Evolutionary conservation across 2,329 filamentous ascomycete genomes (phyloP).

Genomic region (Clonostachys solani): DNA sequence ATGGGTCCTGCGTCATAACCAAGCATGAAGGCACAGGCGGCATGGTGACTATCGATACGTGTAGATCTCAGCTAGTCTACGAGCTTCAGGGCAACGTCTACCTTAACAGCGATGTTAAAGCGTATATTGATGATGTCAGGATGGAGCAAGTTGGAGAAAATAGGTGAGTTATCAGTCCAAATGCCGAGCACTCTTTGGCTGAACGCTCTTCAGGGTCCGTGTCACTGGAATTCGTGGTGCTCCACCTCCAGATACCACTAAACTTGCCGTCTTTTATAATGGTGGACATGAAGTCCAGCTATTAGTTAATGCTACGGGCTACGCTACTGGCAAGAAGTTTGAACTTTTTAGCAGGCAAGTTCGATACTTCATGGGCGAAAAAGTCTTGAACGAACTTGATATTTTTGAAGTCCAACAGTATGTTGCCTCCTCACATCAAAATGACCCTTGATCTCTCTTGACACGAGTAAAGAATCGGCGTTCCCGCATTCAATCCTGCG

Average conservation of each 20-base stretch:
- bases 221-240: constrained; percentile 20
- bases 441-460: not conserved
- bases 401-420: not conserved
- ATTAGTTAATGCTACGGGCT: not conserved
- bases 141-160: constrained; percentile 37
- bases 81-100: constrained; percentile 39
- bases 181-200: too few relatives aligned
- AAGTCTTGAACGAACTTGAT: constrained; percentile 11
- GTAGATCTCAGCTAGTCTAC: constrained; percentile 33
- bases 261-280: constrained; percentile 34
- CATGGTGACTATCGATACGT: constrained; percentile 25
- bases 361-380: constrained; percentile 34
- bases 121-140: constrained; percentile 24
- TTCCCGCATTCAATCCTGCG: constrained; percentile 20
- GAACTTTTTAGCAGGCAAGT: constrained; percentile 35
- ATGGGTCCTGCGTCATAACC: constrained; percentile 25
- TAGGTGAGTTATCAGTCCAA: constrained; percentile 3
- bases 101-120: constrained; percentile 37
- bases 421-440: not conserved
- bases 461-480: constrained; percentile 4
- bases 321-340: constrained; percentile 24
- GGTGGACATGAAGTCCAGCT: constrained; percentile 27
- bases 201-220: constrained; percentile 10
- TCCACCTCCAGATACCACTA: constrained; percentile 21
- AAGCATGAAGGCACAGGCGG: constrained; percentile 25